Percentiles rank a stretch among this genome's conserved stretches.
phyloP scores from a whole-genome alignment of 495 filamentous ascomycete species.

The Penicillium lividum region DNA sequence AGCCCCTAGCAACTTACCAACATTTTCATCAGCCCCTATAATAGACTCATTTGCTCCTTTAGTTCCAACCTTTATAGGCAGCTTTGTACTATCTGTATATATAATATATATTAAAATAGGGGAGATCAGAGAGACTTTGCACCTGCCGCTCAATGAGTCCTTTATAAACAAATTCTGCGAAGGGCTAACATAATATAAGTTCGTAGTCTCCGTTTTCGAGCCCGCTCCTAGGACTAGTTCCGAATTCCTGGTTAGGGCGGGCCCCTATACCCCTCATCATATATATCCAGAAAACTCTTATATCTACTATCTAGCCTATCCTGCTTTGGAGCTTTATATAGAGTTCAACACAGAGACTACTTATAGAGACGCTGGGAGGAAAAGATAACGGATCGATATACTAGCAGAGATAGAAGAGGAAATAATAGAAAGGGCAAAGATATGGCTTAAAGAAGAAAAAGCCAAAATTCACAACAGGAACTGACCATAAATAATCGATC shows the following conservation, averaged over 20 bases:
- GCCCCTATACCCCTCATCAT: too few species aligned
- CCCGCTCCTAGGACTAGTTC: neutral
- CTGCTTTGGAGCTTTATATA: neutral
- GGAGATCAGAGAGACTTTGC: neutral
- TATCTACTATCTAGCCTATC: neutral
- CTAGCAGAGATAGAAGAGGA: too few species aligned
- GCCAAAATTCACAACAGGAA: neutral
- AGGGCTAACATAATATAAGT: neutral
- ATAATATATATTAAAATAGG: neutral
- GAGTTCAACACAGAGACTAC: neutral
- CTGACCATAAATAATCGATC: neutral
- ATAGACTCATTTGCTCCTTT: neutral
- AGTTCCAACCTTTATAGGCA: neutral
- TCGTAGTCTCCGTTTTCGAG: neutral
- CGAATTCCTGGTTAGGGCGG: neutral
- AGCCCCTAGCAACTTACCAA: neutral
- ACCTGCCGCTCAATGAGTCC: neutral
- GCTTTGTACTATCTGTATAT: neutral
- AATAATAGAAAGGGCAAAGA: neutral
- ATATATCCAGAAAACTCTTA: neutral
- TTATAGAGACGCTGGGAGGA: too few species aligned
- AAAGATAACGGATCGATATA: neutral
- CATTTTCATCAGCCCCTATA: neutral
- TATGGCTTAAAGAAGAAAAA: neutral
- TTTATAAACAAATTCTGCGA: neutral